phyloP scores from a whole-genome alignment of 2,329 filamentous ascomycete genomes.

The Arthroderma sp. region DNA sequence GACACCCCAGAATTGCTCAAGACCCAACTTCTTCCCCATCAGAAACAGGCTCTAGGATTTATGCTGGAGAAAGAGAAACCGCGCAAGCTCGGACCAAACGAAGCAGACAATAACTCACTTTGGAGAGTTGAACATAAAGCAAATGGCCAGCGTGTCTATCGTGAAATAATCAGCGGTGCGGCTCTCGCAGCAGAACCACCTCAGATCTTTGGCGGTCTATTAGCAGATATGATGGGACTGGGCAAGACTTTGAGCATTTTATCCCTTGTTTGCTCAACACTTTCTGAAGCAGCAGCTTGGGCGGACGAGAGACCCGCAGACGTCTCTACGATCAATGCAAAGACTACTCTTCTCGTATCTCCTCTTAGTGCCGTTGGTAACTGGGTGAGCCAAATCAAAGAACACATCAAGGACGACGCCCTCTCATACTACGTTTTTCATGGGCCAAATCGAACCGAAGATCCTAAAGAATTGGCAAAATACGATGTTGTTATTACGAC shows the following conservation, averaged over 20 bases:
- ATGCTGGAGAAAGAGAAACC: conserved; percentile 67
- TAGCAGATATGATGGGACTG: conserved; percentile 83
- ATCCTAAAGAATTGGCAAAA: conserved; percentile 53
- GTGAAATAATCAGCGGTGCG: conserved; percentile 75
- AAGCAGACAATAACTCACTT: conserved; percentile 56
- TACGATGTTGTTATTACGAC: conserved; percentile 86
- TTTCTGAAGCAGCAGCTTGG: conserved; percentile 53
- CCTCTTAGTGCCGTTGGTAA: conserved; percentile 86
- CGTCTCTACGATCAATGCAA: conserved; percentile 46
- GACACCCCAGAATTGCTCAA: conserved; percentile 51
- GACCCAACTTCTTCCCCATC: conserved; percentile 65
- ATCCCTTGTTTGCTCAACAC: conserved; percentile 58
- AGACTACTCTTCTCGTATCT: conserved; percentile 73
- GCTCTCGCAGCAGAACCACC: conserved; percentile 48
- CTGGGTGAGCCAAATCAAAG: conserved; percentile 84
- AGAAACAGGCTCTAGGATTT: conserved; percentile 81
- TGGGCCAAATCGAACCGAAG: conserved; percentile 60
- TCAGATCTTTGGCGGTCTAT: conserved; percentile 59
- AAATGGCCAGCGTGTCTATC: conserved; percentile 52
- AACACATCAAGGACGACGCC: conserved; percentile 56
- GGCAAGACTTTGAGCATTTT: conserved; percentile 79
- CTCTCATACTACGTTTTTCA: conserved; percentile 77
- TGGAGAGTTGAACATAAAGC: conserved; percentile 55
- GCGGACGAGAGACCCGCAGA: conserved; percentile 40
- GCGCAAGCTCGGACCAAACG: conserved; percentile 45